Conservation (phyloP, 345 rosid species). For the Erodium maritimum region DNA sequence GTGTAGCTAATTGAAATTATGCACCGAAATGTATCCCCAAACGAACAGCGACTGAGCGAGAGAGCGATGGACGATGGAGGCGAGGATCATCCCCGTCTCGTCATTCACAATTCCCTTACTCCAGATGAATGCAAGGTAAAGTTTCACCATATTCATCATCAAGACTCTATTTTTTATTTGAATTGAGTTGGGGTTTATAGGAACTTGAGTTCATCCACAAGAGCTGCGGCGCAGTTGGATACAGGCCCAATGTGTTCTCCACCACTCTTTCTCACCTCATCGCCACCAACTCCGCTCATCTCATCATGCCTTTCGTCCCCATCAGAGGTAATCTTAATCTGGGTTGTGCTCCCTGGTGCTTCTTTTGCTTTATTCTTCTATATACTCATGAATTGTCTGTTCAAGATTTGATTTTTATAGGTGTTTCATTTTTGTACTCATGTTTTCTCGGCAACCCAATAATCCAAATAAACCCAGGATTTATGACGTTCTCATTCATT, state of each 20-base stretch:
- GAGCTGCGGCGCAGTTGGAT: constrained; percentile 68
- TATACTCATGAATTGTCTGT: background rate
- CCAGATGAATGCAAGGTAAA: constrained; percentile 51
- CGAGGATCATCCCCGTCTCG: constrained; percentile 25
- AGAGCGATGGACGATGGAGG: constrained; percentile 9
- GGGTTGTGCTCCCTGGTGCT: no score
- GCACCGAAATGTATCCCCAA: no score
- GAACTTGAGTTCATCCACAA: constrained; percentile 82
- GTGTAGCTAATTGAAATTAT: no score
- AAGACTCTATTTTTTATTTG: background rate
- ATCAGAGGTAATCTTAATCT: constrained; percentile 36
- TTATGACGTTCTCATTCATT: background rate
- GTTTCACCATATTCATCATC: no score
- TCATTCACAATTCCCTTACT: constrained; percentile 36
- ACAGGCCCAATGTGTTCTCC: constrained; percentile 83
- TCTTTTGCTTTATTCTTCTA: no score
- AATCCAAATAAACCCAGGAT: background rate
- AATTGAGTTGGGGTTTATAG: constrained; percentile 12
- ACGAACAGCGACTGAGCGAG: background rate
- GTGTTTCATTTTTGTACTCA: background rate
- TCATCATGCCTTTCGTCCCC: constrained; percentile 67
- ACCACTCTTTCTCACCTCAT: constrained; percentile 87
- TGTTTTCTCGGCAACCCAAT: background rate
- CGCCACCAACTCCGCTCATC: constrained; percentile 60
- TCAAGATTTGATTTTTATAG: background rate